A percentile compares a stretch with the other conserved stretches of the same genome.
These are phyloP conservation scores for Fusarium abutilonis DNA, from an alignment of 2,329 filamentous ascomycete species.

Conservation along the genomic window DNA sequence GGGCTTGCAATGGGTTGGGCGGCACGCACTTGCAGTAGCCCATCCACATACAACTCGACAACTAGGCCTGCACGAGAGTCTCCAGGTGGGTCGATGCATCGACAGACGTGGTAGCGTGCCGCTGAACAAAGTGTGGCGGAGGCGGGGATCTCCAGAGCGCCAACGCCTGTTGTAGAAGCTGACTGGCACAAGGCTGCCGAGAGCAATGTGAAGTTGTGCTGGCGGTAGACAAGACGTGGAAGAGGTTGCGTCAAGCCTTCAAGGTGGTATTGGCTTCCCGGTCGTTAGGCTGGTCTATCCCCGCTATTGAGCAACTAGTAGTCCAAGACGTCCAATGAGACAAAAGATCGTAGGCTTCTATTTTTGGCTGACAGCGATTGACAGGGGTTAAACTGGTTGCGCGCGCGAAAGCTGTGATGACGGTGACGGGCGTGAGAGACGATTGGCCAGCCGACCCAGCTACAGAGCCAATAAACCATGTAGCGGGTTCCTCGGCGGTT, in stretches of 20 bases:
- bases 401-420: slow-evolving; percentile 51
- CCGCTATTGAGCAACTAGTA: slow-evolving; percentile 39
- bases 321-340: slow-evolving; percentile 48
- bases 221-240: slow-evolving; percentile 32
- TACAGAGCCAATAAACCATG: slow-evolving; percentile 36
- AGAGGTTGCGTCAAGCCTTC: slow-evolving; percentile 29
- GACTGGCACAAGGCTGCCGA: slow-evolving; percentile 40
- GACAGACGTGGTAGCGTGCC: slow-evolving; percentile 29
- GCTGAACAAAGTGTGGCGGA: slow-evolving; percentile 23
- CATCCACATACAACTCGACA: slow-evolving; percentile 34
- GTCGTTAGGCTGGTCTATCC: slow-evolving; percentile 36
- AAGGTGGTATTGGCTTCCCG: slow-evolving; percentile 35
- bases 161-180: slow-evolving; percentile 36
- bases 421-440: slow-evolving; percentile 36
- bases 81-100: slow-evolving; percentile 40
- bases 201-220: slow-evolving; percentile 35
- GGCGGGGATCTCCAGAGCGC: slow-evolving; percentile 24
- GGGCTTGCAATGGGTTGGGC: slow-evolving; percentile 26
- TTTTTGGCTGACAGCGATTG: slow-evolving; percentile 49
- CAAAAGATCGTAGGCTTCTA: slow-evolving; percentile 43
- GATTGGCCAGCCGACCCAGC: slow-evolving; percentile 39
- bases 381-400: slow-evolving; percentile 46
- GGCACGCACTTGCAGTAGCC: slow-evolving; percentile 43
- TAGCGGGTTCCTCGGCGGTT: slow-evolving; percentile 42
- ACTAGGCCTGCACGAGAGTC: slow-evolving; percentile 23